phyloP scores from a whole-genome alignment of 1,284 basidiomycete species.

The Malassezia pachydermatis region DNA sequence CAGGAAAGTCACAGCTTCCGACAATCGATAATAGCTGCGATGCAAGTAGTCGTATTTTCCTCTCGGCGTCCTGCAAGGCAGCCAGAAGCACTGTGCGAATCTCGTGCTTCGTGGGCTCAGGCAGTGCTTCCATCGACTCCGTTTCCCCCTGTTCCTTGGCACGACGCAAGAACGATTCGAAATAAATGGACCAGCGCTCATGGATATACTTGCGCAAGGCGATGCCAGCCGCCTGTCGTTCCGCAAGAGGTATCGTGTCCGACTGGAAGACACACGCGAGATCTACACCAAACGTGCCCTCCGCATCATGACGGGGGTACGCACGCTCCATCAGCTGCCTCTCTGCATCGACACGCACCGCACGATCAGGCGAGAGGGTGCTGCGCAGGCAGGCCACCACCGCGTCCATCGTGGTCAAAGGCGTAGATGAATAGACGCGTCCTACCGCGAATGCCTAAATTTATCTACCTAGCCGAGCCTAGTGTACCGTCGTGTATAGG shows the following conservation, averaged over 20 bases:
- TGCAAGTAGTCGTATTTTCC: conserved; percentile 33
- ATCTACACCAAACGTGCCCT: conserved; percentile 3
- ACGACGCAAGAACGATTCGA: conserved; percentile 23
- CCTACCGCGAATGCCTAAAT: no score
- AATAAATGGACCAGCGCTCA: conserved; percentile 38
- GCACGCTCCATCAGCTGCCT: neutral
- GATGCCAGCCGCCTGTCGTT: conserved; percentile 38
- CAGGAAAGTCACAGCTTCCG: conserved; percentile 40
- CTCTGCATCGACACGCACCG: conserved; percentile 8
- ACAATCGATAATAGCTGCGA: conserved; percentile 36
- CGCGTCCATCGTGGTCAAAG: conserved; percentile 10
- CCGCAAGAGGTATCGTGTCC: neutral
- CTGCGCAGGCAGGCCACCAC: conserved; percentile 5
- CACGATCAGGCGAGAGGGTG: conserved; percentile 10
- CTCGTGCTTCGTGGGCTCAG: conserved; percentile 24
- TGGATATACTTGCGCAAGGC: conserved; percentile 36
- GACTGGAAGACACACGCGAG: conserved; percentile 4
- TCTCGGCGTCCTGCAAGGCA: conserved; percentile 25
- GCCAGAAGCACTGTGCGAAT: conserved; percentile 28
- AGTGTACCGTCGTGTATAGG: no score
- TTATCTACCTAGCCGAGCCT: no score
- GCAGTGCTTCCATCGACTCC: conserved; percentile 21
- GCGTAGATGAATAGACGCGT: no score
- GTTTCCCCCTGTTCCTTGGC: conserved; percentile 14
- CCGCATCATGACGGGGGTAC: neutral